Evolutionary conservation across 2,329 filamentous ascomycete species (phyloP).

Genomic region (Pyricularia grisea): DNA sequence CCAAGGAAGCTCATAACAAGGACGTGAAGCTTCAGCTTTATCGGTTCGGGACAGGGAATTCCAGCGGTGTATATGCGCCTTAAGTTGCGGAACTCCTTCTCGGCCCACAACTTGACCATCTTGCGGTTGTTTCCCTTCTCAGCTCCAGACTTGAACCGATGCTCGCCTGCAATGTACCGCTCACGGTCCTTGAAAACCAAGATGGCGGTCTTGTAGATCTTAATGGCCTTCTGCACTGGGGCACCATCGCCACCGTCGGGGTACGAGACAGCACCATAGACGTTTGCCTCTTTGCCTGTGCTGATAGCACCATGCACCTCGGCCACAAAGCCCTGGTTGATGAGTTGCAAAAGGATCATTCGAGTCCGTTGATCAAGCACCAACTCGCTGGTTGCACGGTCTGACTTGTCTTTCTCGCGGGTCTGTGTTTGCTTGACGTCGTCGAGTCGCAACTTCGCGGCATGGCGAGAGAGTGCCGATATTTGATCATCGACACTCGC

Average conservation of each 20-base stretch:
- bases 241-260: constrained; percentile 41
- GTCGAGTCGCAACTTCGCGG: constrained; percentile 75
- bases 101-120: constrained; percentile 98
- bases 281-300: constrained; percentile 96
- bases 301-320: constrained; percentile 93
- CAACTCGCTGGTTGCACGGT: constrained; percentile 89
- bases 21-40: constrained; percentile 86
- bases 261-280: constrained; percentile 77
- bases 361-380: constrained; percentile 89
- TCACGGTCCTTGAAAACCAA: constrained; percentile 97
- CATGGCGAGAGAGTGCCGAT: constrained; percentile 73
- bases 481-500: constrained; percentile 82
- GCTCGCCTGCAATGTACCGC: constrained; percentile 90
- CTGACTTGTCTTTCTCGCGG: constrained; percentile 74
- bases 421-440: constrained; percentile 44
- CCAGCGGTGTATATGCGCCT: constrained; percentile 73
- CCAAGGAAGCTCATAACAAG: constrained; percentile 92
- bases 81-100: constrained; percentile 95
- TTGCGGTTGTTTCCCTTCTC: constrained; percentile 92
- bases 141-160: constrained; percentile 81
- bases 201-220: constrained; percentile 98
- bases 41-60: constrained; percentile 83
- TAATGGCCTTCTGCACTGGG: constrained; percentile 74
- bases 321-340: constrained; percentile 80
- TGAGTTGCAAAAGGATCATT: constrained; percentile 93